Base-by-base conservation (phyloP, 1,139 yeast species). In the Suhomyces terraborum region DNA sequence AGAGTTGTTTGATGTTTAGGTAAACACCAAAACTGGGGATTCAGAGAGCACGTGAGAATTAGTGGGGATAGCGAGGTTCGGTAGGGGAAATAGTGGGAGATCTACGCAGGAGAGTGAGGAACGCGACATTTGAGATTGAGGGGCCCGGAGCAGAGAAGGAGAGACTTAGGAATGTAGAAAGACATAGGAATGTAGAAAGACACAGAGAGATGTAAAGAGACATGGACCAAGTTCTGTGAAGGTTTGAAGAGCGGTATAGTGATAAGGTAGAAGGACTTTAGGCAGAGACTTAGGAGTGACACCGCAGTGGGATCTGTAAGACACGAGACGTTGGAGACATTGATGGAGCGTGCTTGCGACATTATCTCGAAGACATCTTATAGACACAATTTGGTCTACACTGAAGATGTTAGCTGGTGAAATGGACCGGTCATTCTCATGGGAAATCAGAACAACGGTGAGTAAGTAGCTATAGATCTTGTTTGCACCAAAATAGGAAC, bases 401-500 rank as follows among this genome's bases (percentile, higher is more conserved):
- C 16, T 3, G 3, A 4, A 39, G 13, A 31, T 67, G 69, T 62
- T 28, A 56, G 71, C 72, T 57, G 52, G 48, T 76, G 83, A 80
- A 79, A 80, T 79, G 89, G 89, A 82, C 85, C 88, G 63, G 31
- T 37, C 36, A 26, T 31, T 12, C 32, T 35, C 41, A 41, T 41
- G 23, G 25, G 10, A 10, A 6, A 28, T 19, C 34, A 35, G 39
- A 35, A 71, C 62, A 69, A 73, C 65, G 91, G 87, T 84, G 91
- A 84, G 91, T 84, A 84, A 70, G 66, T 62, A 75, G 81, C 87
- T 61, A 36, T 55, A 53, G 51, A 73, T 88, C 93, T 88, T 69
- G 96, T 87, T 88, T 87, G 95, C 95, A 70, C 88, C 87, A 80
- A 86, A 88, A 88, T 88, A 85, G 96, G 94, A 84, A 79, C 87